Evolutionary conservation across 371 early-diverging fungal genomes (phyloP), one percentile per base, ranked within the genome.

Genomic region (Mortierella sp.): DNA sequence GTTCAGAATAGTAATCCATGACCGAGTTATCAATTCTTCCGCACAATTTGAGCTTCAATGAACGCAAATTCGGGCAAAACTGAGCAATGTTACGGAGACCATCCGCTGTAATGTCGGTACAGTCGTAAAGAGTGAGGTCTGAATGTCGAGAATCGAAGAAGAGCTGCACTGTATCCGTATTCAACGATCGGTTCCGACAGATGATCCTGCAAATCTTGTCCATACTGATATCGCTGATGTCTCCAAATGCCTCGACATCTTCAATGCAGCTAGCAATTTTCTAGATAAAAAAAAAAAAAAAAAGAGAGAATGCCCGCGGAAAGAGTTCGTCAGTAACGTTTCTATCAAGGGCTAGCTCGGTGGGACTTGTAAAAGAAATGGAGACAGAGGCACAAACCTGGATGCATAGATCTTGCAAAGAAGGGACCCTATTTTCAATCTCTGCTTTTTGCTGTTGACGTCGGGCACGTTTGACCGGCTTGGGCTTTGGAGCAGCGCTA

Each of bases 201-300:
- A 96, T 88, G 57, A 96, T 94, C 55, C 86, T 89, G 54, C 91
- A 86, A 24, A 96, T 86, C 70, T 88, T 86, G 62, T 89, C 85
- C 82, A 92, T 80, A 61, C 87, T 90, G 21, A 82, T 67, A 4
- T 81, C 82, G 18, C 92, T 82, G 23, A 96, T 89, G 50, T 92
- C 91, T 23, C 95, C 95, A 73, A 96, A 87, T 6, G 84, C 86
- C 49, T 94, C 94, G 0, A 96, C 91, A 63, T 87, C 85, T 46
- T 93, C 91, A 53, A 95, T 89, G 58, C 90, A 82, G 47, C 83
- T 79, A 5, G 89, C 92, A 54, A 95, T 85, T 26, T 88, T 72
- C 82, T 91, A 51, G 48, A 54, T 30, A 45, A 46, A 19, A 26
- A 46, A 10, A 24, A 38, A 54, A 14, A 16, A 19, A 34, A 48